A percentile compares a stretch with the other conserved stretches of the same genome.
These are phyloP conservation scores for Xylaria multiplex DNA, from an alignment of 2,329 filamentous ascomycete species.

Conservation along the genomic window DNA sequence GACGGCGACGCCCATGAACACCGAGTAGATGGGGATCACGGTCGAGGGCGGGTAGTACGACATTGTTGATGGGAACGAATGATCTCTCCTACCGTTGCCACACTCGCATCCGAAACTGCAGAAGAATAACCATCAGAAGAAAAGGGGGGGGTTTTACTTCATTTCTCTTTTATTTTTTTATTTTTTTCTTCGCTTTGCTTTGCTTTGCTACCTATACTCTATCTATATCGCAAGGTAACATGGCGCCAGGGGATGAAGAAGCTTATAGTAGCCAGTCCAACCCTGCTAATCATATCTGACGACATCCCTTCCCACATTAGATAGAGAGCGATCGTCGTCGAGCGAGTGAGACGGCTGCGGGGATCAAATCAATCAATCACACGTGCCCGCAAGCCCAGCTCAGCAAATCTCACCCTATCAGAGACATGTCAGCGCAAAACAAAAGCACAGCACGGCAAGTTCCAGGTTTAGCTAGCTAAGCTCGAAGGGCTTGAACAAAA, in stretches of 20 bases:
- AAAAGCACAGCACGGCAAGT: neutral
- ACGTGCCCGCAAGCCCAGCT: neutral
- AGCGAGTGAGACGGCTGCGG: slow-evolving; percentile 3
- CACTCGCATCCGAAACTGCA: no score
- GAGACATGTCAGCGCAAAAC: slow-evolving; percentile 14
- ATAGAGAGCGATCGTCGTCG: neutral
- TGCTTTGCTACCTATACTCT: no score
- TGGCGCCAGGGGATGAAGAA: neutral
- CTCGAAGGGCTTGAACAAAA: no score
- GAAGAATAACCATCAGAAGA: no score
- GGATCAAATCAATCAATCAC: slow-evolving; percentile 1
- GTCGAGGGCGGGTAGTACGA: slow-evolving; percentile 32
- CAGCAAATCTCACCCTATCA: neutral
- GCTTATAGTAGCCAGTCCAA: neutral
- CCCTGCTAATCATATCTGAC: neutral
- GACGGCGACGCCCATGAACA: slow-evolving; percentile 34
- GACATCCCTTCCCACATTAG: slow-evolving; percentile 6
- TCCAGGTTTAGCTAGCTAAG: no score
- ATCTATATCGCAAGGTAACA: neutral
- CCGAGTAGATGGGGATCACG: slow-evolving; percentile 36
- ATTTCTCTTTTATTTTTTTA: neutral
- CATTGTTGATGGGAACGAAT: slow-evolving; percentile 3
- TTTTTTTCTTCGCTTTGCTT: no score
- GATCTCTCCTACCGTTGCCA: no score
- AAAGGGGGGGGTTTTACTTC: neutral